Evolutionary conservation across 2,329 filamentous ascomycete genomes (phyloP).

Genomic region (Nigrospora oryzae): DNA sequence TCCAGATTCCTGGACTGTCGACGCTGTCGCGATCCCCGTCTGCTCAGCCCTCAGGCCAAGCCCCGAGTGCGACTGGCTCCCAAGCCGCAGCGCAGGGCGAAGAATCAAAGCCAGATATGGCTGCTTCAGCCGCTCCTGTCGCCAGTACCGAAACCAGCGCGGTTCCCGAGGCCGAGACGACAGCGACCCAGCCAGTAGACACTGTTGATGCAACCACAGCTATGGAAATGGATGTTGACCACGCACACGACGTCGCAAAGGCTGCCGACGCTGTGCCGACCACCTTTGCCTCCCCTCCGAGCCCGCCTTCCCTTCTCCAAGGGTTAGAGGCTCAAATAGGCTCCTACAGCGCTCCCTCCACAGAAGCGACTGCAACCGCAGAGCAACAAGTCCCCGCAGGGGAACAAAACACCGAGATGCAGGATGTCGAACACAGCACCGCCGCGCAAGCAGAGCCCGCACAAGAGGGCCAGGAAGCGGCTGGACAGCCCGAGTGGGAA

Average conservation of each 20-base stretch:
- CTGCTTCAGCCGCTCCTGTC: no score
- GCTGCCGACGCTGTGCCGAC: not conserved
- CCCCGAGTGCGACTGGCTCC: not conserved
- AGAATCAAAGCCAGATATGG: no score
- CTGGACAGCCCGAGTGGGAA: slow-evolving; percentile 71
- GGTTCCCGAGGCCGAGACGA: no score
- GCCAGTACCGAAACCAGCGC: no score
- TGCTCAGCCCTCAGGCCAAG: not conserved
- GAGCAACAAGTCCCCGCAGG: slow-evolving; percentile 3
- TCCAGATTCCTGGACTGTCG: slow-evolving; percentile 19
- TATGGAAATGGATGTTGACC: slow-evolving; percentile 7
- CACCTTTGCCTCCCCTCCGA: slow-evolving; percentile 13
- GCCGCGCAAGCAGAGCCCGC: not conserved
- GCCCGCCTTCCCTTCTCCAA: slow-evolving; percentile 22
- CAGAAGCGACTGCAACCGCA: slow-evolving; percentile 3
- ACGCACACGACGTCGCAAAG: not conserved
- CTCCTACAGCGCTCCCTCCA: slow-evolving; percentile 15
- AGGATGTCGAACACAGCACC: slow-evolving; percentile 2
- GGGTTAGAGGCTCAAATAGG: slow-evolving; percentile 21
- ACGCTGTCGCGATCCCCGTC: slow-evolving; percentile 8
- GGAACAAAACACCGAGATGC: slow-evolving; percentile 8
- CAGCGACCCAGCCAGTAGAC: no score
- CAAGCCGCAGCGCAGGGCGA: no score
- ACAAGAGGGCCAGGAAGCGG: slow-evolving; percentile 4
- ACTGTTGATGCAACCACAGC: not conserved